Base-by-base conservation (phyloP, 495 filamentous ascomycete species). In the Neurospora hispaniola region DNA sequence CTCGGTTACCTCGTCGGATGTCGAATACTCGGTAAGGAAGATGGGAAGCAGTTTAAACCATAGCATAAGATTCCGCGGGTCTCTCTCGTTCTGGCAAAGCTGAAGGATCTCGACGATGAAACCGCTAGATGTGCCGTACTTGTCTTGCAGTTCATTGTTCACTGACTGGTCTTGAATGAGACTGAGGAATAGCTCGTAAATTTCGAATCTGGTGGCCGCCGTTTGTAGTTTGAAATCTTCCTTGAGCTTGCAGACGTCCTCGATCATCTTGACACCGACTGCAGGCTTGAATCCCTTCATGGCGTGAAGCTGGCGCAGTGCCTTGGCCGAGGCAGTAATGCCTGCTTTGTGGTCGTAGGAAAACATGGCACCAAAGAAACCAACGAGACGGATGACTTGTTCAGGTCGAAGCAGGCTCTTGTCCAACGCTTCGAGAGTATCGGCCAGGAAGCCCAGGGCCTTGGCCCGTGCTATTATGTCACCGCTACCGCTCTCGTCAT, bases 291-390 rank as follows among this genome's bases (percentile, higher is more conserved):
- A 87, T 42, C 72, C 74, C 66, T 82, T 84, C 82, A 85, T 87
- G 62, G 71, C 41, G 71, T 78, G 76, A 39, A 87, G 79, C 11
- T 82, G 79, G 8, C 77, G 79, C n/a, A 86, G 73, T 2, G 85
- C 85, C 72, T 84, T 83, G 39, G 82, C 75, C 5, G 85, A 82
- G n/a, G 85, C 83, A 10, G 81, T 81, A 71, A 86, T 80, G 38
- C 84, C 85, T 7, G 84, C 84, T 43, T 84, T 85, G 76, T 86
- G 85, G 71, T 86, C 85, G 72, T 82, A 83, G 0, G 82, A 83
- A 70, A 86, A 85, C 75, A 86, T 84, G 39, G 84, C 79, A 42
- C 82, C 81, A 59, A 86, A 86, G 80, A 86, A 86, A 68, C 78
- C 81, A 10, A 84, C 79, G 20, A 86, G 77, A 7, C 81, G 76